phyloP scores from a whole-genome alignment of 768 basidiomycete species.

The Mycena maculata region DNA sequence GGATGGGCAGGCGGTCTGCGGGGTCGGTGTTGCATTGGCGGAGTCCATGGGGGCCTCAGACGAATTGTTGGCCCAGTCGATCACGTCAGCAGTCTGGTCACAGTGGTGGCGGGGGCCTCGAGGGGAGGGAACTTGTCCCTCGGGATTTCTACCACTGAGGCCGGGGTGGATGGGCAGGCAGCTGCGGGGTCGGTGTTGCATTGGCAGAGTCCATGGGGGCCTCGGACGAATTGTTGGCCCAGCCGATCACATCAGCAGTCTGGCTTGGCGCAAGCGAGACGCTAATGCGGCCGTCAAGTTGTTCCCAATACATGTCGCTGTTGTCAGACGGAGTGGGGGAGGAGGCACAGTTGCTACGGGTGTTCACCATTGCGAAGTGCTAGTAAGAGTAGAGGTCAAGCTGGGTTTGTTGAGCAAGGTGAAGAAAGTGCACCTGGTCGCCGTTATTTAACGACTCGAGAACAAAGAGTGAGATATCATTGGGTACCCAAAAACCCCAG shows the following conservation, averaged over 20 bases:
- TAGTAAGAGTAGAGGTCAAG: not conserved
- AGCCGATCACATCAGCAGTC: not conserved
- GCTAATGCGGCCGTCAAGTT: not conserved
- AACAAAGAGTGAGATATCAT: not conserved
- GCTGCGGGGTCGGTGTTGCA: not conserved
- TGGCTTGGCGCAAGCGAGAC: conserved; percentile 1
- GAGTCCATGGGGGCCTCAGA: not conserved
- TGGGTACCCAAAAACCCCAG: not conserved
- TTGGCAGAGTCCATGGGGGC: not conserved
- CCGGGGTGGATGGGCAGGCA: not conserved
- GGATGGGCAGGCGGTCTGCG: not conserved
- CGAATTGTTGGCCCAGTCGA: not conserved
- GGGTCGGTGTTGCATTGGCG: not conserved
- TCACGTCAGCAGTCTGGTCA: not conserved
- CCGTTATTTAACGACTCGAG: not conserved
- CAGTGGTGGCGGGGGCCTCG: not conserved
- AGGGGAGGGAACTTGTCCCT: not conserved
- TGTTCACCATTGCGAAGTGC: not conserved
- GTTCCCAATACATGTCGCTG: not conserved
- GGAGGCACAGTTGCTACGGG: not conserved
- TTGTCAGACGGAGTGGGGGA: conserved; percentile 9
- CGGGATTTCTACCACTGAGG: not conserved
- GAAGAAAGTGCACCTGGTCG: not conserved
- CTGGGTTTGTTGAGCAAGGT: not conserved
- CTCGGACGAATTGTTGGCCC: not conserved